Conservation (phyloP, 352 stramenopile species). For the Phytophthora pseudosyringae region DNA sequence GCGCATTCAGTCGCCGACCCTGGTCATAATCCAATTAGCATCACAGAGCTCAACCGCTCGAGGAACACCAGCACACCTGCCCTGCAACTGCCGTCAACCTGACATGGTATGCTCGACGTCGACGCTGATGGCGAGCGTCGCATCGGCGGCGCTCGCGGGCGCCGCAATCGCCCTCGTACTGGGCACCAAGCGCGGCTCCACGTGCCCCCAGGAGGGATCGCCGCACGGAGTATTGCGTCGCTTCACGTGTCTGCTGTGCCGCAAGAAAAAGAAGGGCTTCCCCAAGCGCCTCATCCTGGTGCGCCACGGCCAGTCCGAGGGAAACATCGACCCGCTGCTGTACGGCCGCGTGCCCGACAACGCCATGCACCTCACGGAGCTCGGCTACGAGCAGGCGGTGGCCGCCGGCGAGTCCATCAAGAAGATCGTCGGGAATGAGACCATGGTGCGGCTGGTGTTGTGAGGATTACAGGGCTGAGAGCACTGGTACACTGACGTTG, state of each 20-base stretch:
- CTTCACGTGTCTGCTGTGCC: constrained; percentile 52
- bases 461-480: not conserved
- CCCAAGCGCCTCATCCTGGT: constrained; percentile 87
- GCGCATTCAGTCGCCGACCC: constrained; percentile 11
- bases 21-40: constrained; percentile 35
- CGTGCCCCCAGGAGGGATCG: constrained; percentile 21
- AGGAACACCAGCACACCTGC: constrained; percentile 4
- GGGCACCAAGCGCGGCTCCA: constrained; percentile 14
- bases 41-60: constrained; percentile 14
- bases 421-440: constrained; percentile 77
- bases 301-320: constrained; percentile 84
- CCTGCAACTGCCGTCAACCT: not conserved
- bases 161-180: constrained; percentile 48
- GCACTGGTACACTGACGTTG: not conserved
- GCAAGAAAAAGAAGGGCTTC: constrained; percentile 49
- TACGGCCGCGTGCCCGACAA: constrained; percentile 85
- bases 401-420: constrained; percentile 76
- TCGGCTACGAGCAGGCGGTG: constrained; percentile 81
- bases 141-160: constrained; percentile 51
- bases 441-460: constrained; percentile 49
- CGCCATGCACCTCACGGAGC: constrained; percentile 81
- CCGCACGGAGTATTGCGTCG: constrained; percentile 31
- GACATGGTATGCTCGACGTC: constrained; percentile 58
- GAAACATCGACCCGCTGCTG: constrained; percentile 83
- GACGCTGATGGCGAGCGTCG: constrained; percentile 51